Conservation (phyloP, 306 rosid species). For the Trichosanthes cucumerina region DNA sequence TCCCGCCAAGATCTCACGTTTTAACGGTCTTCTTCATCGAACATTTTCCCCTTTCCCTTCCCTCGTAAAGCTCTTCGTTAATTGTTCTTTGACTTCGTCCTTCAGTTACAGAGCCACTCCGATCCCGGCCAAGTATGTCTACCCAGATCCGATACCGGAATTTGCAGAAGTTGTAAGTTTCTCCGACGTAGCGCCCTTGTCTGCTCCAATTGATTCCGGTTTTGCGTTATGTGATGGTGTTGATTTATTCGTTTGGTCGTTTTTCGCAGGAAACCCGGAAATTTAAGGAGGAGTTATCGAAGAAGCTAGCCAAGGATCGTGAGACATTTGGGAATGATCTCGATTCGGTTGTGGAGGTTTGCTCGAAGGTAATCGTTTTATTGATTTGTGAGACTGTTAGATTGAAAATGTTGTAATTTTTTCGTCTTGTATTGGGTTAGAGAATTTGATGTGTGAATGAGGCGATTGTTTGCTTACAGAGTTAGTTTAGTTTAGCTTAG, state of each 20-base stretch:
- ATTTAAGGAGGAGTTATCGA: slow-evolving; percentile 38
- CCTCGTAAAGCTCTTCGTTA: slow-evolving; percentile 11
- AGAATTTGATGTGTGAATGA: not conserved
- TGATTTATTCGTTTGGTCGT: not conserved
- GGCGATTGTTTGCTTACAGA: not conserved
- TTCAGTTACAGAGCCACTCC: slow-evolving; percentile 17
- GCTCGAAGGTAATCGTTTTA: slow-evolving; percentile 33
- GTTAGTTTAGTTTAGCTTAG: not conserved
- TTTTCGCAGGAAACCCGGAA: slow-evolving; percentile 44
- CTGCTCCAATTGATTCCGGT: not conserved
- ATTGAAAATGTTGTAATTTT: not conserved
- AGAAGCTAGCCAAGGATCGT: slow-evolving; percentile 35
- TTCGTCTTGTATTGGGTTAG: not conserved
- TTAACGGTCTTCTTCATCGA: slow-evolving; percentile 1
- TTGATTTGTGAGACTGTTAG: not conserved
- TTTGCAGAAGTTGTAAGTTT: slow-evolving; percentile 36
- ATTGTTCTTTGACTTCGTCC: slow-evolving; percentile 8
- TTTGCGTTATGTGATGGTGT: not conserved
- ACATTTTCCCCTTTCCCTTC: not conserved
- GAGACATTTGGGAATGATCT: slow-evolving; percentile 52
- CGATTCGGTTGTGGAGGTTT: slow-evolving; percentile 36
- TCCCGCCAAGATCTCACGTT: slow-evolving; percentile 21
- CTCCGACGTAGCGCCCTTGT: not conserved
- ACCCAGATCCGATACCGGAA: slow-evolving; percentile 53
- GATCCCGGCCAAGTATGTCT: slow-evolving; percentile 24